Evolutionary conservation across 345 rosid genomes (phyloP), one percentile per base, ranked within the genome.

Genomic region (Alliaria petiolata): DNA sequence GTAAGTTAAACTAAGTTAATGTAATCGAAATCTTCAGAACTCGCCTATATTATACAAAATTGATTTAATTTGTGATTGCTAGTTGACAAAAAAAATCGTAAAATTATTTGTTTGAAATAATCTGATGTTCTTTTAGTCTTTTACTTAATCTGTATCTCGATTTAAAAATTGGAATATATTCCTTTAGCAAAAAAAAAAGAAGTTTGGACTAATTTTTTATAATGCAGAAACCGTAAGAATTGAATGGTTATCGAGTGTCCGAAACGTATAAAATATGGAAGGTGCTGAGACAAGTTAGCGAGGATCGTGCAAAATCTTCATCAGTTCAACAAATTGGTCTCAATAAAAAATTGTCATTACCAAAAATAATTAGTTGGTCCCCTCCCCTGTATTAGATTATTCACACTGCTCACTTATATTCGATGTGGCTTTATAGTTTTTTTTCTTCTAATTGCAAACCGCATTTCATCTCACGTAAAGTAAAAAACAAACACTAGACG

Each of bases 281-380:
- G 19, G 45, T 65, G 44, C 60, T 59, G 66, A 73, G 77, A 57
- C 66, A 74, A 74, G 61, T 58, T 74, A 58, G 67, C 78, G 67
- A 60, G 69, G 62, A 74, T 74, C 68, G 55, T 61, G 69, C 73
- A 60, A 51, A 67, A 74, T 74, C 73, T 59, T 66, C 58, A 33
- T 67, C 46, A 59, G 34, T 42, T 57, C 45, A 65, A 59, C 60
- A 38, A n/a, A 65, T 64, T 34, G 63, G 36, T 64, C 10, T n/a
- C 7, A 38, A 64, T 55, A 22, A 44, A 57, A 19, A 43, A 56
- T 45, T 20, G 0, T 19, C 65, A 34, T 45, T 19, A n/a, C n/a
- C 34, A 8, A 9, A 57, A 57, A 57, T 5, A 16, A 17, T 11
- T 12, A 57, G 15, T 57, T n/a, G 4, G 39, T n/a, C 38, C 22